Evolutionary conservation across 1,139 yeast species (phyloP).

Genomic region (Geotrichum candidum): DNA sequence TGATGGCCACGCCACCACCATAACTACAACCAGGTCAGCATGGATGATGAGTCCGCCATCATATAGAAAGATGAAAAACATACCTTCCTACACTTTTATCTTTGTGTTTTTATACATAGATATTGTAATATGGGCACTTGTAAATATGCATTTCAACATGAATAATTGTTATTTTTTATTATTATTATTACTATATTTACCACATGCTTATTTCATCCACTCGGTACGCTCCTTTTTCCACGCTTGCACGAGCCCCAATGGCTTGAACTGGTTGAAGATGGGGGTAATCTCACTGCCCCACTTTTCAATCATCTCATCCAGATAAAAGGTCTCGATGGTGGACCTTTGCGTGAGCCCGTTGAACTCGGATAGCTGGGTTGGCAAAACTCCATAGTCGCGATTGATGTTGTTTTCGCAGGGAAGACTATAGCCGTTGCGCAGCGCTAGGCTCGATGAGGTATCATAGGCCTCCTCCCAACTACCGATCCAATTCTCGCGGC

Average conservation of each 20-base stretch:
- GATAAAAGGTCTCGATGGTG: conserved; percentile 9
- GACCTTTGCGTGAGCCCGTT: no score
- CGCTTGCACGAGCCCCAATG: conserved; percentile 11
- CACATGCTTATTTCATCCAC: conserved; percentile 2
- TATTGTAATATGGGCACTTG: no score
- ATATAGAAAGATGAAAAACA: neutral
- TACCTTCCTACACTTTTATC: no score
- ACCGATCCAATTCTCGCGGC: conserved; percentile 10
- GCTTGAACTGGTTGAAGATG: conserved; percentile 7
- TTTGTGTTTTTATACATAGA: no score
- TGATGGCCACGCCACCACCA: neutral
- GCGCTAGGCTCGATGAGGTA: neutral
- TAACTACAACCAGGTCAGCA: neutral
- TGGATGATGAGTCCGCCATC: neutral
- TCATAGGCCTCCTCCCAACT: conserved; percentile 6
- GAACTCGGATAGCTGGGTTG: no score
- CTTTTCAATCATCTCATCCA: conserved; percentile 14
- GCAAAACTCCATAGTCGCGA: no score
- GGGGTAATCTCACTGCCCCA: conserved; percentile 14
- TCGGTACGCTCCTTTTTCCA: conserved; percentile 14
- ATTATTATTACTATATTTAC: neutral
- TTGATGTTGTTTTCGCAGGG: no score
- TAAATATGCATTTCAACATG: neutral
- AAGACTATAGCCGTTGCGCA: neutral
- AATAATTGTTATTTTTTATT: neutral